Conservation (phyloP, 768 basidiomycete species). For the Asterophora parasitica region DNA sequence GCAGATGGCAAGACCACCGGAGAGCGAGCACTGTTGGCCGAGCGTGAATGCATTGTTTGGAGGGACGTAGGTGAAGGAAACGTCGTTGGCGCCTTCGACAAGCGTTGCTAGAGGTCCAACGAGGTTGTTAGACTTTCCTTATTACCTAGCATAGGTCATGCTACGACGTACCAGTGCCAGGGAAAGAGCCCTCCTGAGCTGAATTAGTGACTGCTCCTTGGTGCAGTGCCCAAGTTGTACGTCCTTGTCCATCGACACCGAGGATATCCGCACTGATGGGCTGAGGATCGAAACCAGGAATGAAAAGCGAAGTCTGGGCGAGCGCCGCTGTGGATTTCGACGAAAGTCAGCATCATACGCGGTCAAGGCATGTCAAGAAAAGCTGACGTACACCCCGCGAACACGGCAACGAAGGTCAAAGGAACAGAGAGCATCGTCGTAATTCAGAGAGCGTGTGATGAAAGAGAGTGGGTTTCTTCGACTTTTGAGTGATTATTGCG, state of each 20-base stretch:
- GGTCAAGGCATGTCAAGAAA: too few species aligned
- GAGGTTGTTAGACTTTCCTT: background rate
- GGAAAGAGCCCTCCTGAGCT: constrained; percentile 1
- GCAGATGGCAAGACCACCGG: constrained; percentile 18
- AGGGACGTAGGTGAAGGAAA: constrained; percentile 17
- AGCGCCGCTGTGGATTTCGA: constrained; percentile 17
- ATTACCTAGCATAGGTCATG: background rate
- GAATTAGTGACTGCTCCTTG: constrained; percentile 16
- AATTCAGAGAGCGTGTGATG: background rate
- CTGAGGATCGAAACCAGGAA: constrained; percentile 24
- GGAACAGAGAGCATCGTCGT: background rate
- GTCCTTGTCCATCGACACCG: constrained; percentile 21
- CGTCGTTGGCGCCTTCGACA: constrained; percentile 21
- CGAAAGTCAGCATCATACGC: background rate
- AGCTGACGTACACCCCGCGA: constrained; percentile 3
- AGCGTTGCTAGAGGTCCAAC: constrained; percentile 19
- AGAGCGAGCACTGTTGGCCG: constrained; percentile 17
- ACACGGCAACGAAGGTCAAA: constrained; percentile 1
- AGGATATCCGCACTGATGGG: constrained; percentile 24
- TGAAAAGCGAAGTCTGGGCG: constrained; percentile 22
- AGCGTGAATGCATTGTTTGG: constrained; percentile 13
- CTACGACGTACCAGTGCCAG: constrained; percentile 18
- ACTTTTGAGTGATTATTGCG: too few species aligned
- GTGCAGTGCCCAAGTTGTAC: constrained; percentile 24
- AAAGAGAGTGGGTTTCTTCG: background rate